These are phyloP conservation scores for Oryza officinalis DNA, from an alignment of 176 grass and related monocot genomes.

Conservation along the genomic window DNA sequence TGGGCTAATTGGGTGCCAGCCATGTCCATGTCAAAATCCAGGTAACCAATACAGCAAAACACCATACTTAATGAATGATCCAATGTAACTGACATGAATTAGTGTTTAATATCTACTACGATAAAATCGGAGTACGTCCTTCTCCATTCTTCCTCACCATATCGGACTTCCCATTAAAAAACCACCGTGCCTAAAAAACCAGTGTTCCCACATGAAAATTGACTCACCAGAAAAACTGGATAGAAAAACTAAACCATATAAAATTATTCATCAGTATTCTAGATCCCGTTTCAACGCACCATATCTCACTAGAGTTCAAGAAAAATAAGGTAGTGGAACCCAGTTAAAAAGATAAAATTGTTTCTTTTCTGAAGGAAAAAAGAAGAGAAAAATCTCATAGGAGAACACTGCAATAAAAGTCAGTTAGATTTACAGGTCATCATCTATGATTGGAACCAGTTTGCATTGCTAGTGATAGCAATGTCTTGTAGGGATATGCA, in stretches of 20 bases:
- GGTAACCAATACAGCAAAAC: slow-evolving; percentile 5
- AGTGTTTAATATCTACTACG: too few species aligned
- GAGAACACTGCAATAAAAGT: neutral
- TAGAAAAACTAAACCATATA: too few species aligned
- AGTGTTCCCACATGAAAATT: too few species aligned
- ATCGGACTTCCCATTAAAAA: too few species aligned
- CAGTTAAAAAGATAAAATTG: neutral
- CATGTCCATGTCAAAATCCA: neutral
- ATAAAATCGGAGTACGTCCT: too few species aligned
- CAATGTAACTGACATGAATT: too few species aligned
- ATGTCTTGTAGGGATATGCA: neutral
- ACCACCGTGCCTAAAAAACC: too few species aligned
- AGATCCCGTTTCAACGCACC: too few species aligned
- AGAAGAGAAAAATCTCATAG: neutral
- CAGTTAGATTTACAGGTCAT: neutral
- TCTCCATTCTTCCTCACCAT: too few species aligned
- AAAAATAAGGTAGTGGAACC: neutral
- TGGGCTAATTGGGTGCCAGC: slow-evolving; percentile 1
- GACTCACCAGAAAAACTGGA: too few species aligned
- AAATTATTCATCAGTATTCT: too few species aligned
- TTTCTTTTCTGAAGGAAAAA: neutral
- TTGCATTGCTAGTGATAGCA: slow-evolving; percentile 6
- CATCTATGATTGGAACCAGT: neutral
- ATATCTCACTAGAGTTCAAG: neutral
- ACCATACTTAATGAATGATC: slow-evolving; percentile 13